Percentiles rank a stretch among this genome's conserved stretches.
Evolutionary conservation across 1,284 basidiomycete species (phyloP).

Genomic region (Rhizoctonia solani): DNA sequence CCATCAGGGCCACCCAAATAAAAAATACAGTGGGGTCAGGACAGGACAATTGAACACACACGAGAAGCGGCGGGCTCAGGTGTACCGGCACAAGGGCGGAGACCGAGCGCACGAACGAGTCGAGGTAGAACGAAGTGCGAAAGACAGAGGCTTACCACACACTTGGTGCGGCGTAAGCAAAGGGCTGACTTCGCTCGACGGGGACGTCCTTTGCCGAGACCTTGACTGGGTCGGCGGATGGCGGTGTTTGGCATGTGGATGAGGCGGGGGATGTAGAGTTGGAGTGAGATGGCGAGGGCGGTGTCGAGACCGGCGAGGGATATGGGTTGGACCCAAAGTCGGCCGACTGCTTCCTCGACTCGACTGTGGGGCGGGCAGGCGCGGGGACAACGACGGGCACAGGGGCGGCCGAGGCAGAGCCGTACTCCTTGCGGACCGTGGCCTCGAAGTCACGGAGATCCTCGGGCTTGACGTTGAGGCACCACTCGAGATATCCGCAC

Average conservation of each 20-base stretch:
- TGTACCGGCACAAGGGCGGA: conserved; percentile 7
- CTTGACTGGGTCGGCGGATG: conserved; percentile 26
- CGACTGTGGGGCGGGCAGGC: not conserved
- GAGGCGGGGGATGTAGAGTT: conserved; percentile 40
- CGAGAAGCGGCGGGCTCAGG: conserved; percentile 2
- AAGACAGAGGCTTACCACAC: conserved; percentile 34
- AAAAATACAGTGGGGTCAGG: conserved; percentile 26
- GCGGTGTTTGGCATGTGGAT: conserved; percentile 40
- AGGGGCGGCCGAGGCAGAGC: conserved; percentile 23
- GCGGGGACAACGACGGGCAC: not conserved
- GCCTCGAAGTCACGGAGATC: conserved; percentile 68
- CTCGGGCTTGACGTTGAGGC: conserved; percentile 73
- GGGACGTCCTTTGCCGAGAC: conserved; percentile 30
- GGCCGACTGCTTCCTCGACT: conserved; percentile 15
- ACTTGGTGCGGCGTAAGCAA: conserved; percentile 37
- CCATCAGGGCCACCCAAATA: conserved; percentile 3
- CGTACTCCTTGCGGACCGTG: conserved; percentile 66
- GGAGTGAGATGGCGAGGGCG: conserved; percentile 37
- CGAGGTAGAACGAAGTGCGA: conserved; percentile 9
- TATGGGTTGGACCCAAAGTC: conserved; percentile 31
- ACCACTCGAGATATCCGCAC: conserved; percentile 92
- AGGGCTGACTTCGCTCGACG: conserved; percentile 34
- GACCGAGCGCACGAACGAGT: conserved; percentile 14
- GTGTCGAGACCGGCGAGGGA: conserved; percentile 38
- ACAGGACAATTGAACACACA: too few relatives aligned